phyloP scores from a whole-genome alignment of 177 flowering plant genomes.

The Vitis hybrid region DNA sequence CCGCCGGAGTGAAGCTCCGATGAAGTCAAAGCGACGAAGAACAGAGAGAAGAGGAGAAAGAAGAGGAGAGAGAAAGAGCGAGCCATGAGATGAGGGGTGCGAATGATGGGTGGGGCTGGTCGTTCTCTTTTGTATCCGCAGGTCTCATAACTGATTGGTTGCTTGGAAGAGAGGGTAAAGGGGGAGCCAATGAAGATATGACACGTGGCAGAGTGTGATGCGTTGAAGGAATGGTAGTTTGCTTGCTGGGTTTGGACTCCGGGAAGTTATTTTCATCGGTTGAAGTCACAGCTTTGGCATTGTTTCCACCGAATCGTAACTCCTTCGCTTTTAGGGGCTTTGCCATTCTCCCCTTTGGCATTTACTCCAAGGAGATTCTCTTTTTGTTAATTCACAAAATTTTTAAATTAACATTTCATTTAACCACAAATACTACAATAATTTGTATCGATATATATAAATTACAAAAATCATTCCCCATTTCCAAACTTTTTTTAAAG shows the following conservation, averaged over 20 bases:
- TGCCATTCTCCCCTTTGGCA: too few relatives aligned
- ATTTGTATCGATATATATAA: too few relatives aligned
- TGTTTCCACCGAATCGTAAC: too few relatives aligned
- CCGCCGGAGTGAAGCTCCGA: slow-evolving; percentile 9
- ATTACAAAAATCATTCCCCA: too few relatives aligned
- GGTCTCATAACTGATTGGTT: background rate
- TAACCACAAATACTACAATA: too few relatives aligned
- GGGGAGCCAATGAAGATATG: background rate
- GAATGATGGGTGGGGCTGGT: background rate
- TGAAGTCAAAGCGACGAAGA: slow-evolving; percentile 18
- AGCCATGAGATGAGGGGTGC: background rate
- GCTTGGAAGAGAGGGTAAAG: slow-evolving; percentile 10
- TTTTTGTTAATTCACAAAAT: too few relatives aligned
- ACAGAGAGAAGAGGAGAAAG: slow-evolving; percentile 20
- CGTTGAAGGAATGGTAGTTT: slow-evolving; percentile 17
- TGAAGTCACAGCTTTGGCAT: too few relatives aligned
- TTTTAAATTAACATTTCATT: too few relatives aligned
- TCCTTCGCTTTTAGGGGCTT: too few relatives aligned
- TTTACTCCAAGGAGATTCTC: too few relatives aligned
- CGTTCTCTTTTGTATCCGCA: background rate
- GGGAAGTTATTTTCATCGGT: too few relatives aligned
- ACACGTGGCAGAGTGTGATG: slow-evolving; percentile 13
- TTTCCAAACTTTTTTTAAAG: too few relatives aligned
- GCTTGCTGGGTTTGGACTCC: background rate
- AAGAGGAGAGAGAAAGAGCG: slow-evolving; percentile 24